Percentiles rank a stretch among this genome's conserved stretches.
These are phyloP conservation scores for Paecilomyces fulvus DNA, from an alignment of 2,329 filamentous ascomycete species.

Conservation along the genomic window DNA sequence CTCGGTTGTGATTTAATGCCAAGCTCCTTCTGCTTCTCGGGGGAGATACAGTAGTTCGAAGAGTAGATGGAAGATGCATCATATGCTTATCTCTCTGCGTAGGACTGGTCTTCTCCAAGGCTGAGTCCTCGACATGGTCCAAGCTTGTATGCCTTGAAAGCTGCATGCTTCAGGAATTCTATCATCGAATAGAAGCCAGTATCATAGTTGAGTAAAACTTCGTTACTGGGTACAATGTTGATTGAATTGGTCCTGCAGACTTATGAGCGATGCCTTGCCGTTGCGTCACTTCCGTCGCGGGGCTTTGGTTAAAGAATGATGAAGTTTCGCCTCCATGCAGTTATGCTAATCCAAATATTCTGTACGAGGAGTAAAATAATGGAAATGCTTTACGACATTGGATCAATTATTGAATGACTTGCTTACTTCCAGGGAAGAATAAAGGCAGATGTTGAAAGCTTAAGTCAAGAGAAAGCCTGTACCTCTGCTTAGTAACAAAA, in stretches of 20 bases:
- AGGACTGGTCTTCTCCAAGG: neutral
- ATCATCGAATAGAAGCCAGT: neutral
- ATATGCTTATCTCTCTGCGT: neutral
- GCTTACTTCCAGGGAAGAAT: neutral
- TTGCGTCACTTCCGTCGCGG: neutral
- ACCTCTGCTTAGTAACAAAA: neutral
- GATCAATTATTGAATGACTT: neutral
- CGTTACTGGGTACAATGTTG: too few species aligned
- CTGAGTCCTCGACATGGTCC: neutral
- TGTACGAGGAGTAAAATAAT: neutral
- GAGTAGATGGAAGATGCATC: constrained; percentile 6
- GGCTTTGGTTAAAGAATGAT: neutral
- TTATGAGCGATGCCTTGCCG: neutral
- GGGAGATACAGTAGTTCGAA: constrained; percentile 20
- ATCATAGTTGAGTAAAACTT: neutral
- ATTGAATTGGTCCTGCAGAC: neutral
- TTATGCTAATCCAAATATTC: neutral
- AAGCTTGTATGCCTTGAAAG: neutral
- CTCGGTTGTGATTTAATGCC: neutral
- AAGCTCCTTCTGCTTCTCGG: constrained; percentile 10
- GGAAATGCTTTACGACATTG: neutral
- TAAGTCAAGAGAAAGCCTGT: neutral
- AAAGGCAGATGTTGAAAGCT: neutral
- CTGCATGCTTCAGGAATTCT: neutral
- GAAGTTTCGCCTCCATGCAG: neutral